Percentiles rank a stretch among this genome's conserved stretches.
These are phyloP conservation scores for Stagonosporopsis chrysanthemi DNA, from an alignment of 2,329 filamentous ascomycete genomes.

Conservation along the genomic window DNA sequence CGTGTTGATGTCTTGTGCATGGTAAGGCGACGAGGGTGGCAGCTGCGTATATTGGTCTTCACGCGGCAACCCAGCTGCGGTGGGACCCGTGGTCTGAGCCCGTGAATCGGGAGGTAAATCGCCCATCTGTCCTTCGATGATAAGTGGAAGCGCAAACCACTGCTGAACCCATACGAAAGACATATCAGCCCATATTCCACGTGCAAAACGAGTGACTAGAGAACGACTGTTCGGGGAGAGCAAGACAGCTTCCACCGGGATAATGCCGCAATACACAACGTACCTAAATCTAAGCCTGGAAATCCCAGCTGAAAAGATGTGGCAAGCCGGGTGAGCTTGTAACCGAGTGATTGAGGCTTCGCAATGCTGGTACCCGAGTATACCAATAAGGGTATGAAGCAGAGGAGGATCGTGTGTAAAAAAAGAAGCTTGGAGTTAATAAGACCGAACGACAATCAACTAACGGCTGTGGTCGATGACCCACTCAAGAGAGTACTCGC, in stretches of 20 bases:
- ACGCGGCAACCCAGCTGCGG: slow-evolving; percentile 38
- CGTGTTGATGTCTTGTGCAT: slow-evolving; percentile 33
- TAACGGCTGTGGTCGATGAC: slow-evolving; percentile 41
- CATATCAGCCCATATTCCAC: slow-evolving; percentile 52
- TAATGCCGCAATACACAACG: slow-evolving; percentile 32
- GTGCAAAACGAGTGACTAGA: slow-evolving; percentile 25
- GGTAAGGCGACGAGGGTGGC: slow-evolving; percentile 27
- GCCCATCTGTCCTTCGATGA: slow-evolving; percentile 51
- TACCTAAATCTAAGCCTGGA: slow-evolving; percentile 48
- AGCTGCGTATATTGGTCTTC: slow-evolving; percentile 30
- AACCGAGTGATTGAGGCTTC: slow-evolving; percentile 41
- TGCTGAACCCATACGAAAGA: slow-evolving; percentile 53
- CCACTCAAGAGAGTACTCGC: slow-evolving; percentile 43
- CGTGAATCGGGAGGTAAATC: slow-evolving; percentile 45
- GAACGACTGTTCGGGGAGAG: slow-evolving; percentile 30
- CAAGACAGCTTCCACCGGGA: slow-evolving; percentile 14
- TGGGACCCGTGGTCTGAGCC: slow-evolving; percentile 41
- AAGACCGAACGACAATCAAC: slow-evolving; percentile 44
- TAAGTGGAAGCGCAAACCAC: slow-evolving; percentile 52
- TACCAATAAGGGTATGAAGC: slow-evolving; percentile 44
- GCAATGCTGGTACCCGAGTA: slow-evolving; percentile 31
- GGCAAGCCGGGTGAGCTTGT: slow-evolving; percentile 41
- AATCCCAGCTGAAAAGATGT: slow-evolving; percentile 30
- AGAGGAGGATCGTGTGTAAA: slow-evolving; percentile 41
- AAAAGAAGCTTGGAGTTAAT: slow-evolving; percentile 44